phyloP scores from a whole-genome alignment of 2,329 filamentous ascomycete species.

The Colletotrichum nymphaeae region DNA sequence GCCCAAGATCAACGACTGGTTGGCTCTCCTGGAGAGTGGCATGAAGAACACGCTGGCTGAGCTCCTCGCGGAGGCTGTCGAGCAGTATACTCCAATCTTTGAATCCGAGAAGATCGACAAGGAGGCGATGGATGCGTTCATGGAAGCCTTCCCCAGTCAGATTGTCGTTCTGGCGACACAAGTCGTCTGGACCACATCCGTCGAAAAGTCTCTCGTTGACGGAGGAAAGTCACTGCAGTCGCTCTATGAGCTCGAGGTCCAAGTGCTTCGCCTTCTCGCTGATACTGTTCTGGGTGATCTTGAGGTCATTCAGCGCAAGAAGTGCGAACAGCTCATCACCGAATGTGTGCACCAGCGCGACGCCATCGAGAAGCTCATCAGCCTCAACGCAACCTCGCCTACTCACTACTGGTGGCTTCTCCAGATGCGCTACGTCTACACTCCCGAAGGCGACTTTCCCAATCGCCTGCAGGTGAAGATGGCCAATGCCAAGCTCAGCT shows the following conservation, averaged over 20 bases:
- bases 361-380: slow-evolving; percentile 86
- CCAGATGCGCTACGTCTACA: slow-evolving; percentile 97
- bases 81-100: slow-evolving; percentile 84
- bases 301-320: slow-evolving; percentile 87
- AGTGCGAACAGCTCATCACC: slow-evolving; percentile 98
- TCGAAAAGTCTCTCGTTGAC: slow-evolving; percentile 79
- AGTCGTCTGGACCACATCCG: slow-evolving; percentile 90
- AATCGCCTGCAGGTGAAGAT: slow-evolving; percentile 91
- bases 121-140: slow-evolving; percentile 80
- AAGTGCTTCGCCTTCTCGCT: slow-evolving; percentile 86
- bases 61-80: slow-evolving; percentile 85
- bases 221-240: slow-evolving; percentile 76
- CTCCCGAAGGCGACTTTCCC: slow-evolving; percentile 81
- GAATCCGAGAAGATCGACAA: slow-evolving; percentile 76
- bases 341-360: slow-evolving; percentile 99
- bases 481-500: slow-evolving; percentile 95
- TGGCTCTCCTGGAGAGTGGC: slow-evolving; percentile 89
- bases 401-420: slow-evolving; percentile 93
- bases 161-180: slow-evolving; percentile 96
- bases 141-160: slow-evolving; percentile 88
- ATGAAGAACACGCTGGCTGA: slow-evolving; percentile 97
- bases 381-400: slow-evolving; percentile 77
- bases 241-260: slow-evolving; percentile 85
- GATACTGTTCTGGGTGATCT: slow-evolving; percentile 91
- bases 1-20: slow-evolving; percentile 98